Evolutionary conservation across 1,284 basidiomycete species (phyloP), one percentile per base, ranked within the genome.

Genomic region (Rhizoctonia solani): DNA sequence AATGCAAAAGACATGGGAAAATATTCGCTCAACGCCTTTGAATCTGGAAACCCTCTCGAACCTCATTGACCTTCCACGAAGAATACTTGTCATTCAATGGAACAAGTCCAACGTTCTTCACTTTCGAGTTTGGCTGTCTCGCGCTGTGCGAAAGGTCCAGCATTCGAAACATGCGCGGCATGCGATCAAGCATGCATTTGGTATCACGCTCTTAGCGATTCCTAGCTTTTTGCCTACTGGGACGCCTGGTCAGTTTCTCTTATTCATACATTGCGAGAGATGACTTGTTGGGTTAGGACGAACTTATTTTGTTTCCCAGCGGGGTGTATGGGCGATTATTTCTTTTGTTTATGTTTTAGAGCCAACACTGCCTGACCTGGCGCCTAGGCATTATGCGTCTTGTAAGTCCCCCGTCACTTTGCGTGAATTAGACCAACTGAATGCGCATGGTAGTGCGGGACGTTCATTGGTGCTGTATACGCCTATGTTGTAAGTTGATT

Each of bases 151-250:
- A 21, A 50, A 30, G 3, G 42, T 65, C n/a, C 61, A 65, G 39
- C 61, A 65, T 34, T 65, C 61, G 39, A 65, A 65, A 25, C 61
- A 65, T 44, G 61, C 61, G 9, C n/a, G 61, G 16, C 61, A 65
- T 46, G 61, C 61, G 1, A 37, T 65, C 8, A 65, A 65, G 25
- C 53, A 65, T 29, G 61, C 61, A 11, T 16, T 65, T 8, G 61
- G 61, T 2, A 41, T 65, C 3, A 65, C 39, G 21, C 54, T 65
- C 29, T 44, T 65, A 39, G 61, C 49, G 25, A 21, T 65, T 19
- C 61, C 61, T 4, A 46, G 61, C 11, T 65, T 65, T 44, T 39
- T 65, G 37, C 50, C 61, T 16, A 11, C 29, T 25, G 61, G 61
- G 25, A 21, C 61, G 29, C 23, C 50, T 42, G 61, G 61, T 54